phyloP scores from a whole-genome alignment of 2,329 filamentous ascomycete genomes.

The Colletotrichum simmondsii region DNA sequence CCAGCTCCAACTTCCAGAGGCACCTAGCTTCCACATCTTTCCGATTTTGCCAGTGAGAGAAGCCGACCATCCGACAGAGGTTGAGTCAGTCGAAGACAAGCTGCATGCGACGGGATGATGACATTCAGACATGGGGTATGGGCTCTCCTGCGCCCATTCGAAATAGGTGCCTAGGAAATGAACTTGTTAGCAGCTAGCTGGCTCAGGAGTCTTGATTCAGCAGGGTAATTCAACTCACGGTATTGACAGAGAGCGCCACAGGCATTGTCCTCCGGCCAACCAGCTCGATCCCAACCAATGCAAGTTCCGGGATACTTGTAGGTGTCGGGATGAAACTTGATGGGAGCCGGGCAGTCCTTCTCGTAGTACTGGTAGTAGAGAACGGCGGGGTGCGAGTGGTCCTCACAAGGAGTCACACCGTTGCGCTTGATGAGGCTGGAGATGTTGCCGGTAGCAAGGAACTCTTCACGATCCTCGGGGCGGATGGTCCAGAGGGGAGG shows the following conservation, averaged over 20 bases:
- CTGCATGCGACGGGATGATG: slow-evolving; percentile 46
- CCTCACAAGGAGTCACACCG: neutral
- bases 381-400: neutral
- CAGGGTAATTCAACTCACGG: neutral
- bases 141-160: slow-evolving; percentile 42
- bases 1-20: no score
- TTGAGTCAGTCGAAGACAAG: slow-evolving; percentile 28
- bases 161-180: slow-evolving; percentile 36
- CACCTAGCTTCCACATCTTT: no score
- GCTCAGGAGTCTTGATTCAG: no score
- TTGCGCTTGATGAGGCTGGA: no score
- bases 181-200: no score
- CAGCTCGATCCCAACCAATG: neutral
- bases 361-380: slow-evolving; percentile 11
- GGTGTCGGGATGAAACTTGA: neutral
- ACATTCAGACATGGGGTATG: slow-evolving; percentile 48
- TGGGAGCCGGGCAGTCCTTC: neutral
- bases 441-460: no score
- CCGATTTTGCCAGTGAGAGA: no score
- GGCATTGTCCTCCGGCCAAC: neutral
- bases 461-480: neutral
- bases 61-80: no score
- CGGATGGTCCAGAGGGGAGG: slow-evolving; percentile 4
- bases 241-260: slow-evolving; percentile 13
- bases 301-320: neutral